Evolutionary conservation across 2,329 filamentous ascomycete species (phyloP).

Genomic region (Penicillium sp.): DNA sequence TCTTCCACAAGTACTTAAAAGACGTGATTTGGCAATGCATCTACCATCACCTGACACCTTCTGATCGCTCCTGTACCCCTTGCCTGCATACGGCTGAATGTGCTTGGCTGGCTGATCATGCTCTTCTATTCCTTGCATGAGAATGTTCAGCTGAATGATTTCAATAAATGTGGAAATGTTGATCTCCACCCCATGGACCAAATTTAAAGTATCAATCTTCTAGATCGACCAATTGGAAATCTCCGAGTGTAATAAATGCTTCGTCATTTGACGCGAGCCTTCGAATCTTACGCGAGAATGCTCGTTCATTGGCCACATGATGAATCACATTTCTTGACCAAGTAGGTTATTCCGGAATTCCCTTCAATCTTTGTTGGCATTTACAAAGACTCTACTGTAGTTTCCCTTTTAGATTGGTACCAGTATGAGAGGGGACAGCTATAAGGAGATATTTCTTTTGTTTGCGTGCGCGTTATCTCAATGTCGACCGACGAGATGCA

Average conservation of each 20-base stretch:
- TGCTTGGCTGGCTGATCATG: not conserved
- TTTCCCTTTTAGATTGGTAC: not conserved
- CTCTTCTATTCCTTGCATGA: not conserved
- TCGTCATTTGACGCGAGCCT: no score
- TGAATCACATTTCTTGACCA: no score
- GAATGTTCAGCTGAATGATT: not conserved
- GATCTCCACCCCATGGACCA: not conserved
- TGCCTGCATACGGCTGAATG: not conserved
- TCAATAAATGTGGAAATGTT: not conserved
- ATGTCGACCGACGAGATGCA: not conserved
- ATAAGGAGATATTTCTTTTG: no score
- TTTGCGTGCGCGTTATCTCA: not conserved
- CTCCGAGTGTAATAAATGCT: no score
- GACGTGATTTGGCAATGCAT: not conserved
- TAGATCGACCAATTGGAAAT: no score
- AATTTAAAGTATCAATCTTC: not conserved
- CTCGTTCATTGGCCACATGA: no score
- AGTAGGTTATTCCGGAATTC: no score
- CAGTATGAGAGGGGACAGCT: no score
- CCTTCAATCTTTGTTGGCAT: no score
- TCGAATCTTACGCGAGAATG: no score
- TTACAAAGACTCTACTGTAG: no score
- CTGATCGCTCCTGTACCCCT: not conserved
- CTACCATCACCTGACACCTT: no score
- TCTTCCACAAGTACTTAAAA: not conserved